A percentile compares a stretch with the other conserved stretches of the same genome.
phyloP scores from a whole-genome alignment of 805 yeast species.

The Cyberlindnera subsufficiens region DNA sequence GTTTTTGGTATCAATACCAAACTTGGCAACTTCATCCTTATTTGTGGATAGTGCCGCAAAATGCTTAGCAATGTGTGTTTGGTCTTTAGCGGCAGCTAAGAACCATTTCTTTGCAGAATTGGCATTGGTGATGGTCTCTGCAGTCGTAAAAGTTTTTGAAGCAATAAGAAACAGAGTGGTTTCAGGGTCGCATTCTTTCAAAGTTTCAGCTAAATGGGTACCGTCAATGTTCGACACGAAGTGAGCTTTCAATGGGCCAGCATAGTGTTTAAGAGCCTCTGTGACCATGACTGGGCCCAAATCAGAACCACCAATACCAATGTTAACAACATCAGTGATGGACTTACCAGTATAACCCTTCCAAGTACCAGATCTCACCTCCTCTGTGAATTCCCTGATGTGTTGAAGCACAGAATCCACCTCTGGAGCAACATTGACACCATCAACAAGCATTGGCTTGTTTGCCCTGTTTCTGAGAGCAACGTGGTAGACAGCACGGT shows the following conservation, averaged over 20 bases:
- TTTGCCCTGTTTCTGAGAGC: constrained; percentile 92
- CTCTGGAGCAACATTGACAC: constrained; percentile 82
- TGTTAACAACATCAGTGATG: constrained; percentile 92
- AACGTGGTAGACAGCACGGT: constrained; percentile 93
- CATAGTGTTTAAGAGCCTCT: constrained; percentile 91
- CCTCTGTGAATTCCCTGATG: constrained; percentile 92
- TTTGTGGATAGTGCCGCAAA: constrained; percentile 96
- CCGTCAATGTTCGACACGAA: constrained; percentile 99
- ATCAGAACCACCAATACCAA: constrained; percentile 99
- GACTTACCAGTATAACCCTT: constrained; percentile 94
- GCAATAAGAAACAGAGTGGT: constrained; percentile 91
- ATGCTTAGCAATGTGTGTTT: constrained; percentile 85
- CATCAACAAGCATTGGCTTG: constrained; percentile 85
- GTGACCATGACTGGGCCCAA: constrained; percentile 99
- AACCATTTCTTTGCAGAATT: constrained; percentile 95
- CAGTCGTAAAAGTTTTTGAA: constrained; percentile 98
- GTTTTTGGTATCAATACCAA: constrained; percentile 95
- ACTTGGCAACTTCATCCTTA: constrained; percentile 83
- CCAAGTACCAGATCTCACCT: constrained; percentile 91
- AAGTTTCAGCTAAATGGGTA: constrained; percentile 89
- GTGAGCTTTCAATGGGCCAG: constrained; percentile 71
- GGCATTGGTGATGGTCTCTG: constrained; percentile 96
- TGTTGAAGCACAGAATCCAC: constrained; percentile 89
- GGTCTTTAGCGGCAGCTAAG: constrained; percentile 61
- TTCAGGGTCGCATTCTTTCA: constrained; percentile 76